Evolutionary conservation across 108 stramenopile genomes (phyloP), one percentile per base, ranked within the genome.

Genomic region (Bacterosira constricta): DNA sequence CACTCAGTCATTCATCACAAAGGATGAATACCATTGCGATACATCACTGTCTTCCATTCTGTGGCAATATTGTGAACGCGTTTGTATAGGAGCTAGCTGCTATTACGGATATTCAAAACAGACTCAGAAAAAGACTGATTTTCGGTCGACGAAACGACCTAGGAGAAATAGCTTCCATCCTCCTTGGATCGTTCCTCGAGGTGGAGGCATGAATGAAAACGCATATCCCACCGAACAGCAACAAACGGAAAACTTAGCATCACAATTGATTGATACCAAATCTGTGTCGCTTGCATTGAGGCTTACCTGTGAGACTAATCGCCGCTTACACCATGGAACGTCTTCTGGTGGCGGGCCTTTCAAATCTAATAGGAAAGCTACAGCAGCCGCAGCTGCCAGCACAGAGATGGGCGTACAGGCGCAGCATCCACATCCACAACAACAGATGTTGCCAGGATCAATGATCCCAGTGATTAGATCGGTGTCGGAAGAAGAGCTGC

Each of bases 231-330:
- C n/a, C n/a, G n/a, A n/a, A n/a, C n/a, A n/a, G n/a, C n/a, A n/a
- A n/a, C n/a, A n/a, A n/a, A n/a, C n/a, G n/a, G n/a, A n/a, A n/a
- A 4, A 27, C 27, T 44, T 47, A 38, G 65, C 52, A 18, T 29
- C 44, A 50, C 62, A 67, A 18, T 44, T 77, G 25, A 77, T 77
- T 57, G 75, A 77, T 57, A 55, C 54, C 56, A 58, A 46, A 57
- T 46, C 75, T 31, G 67, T 64, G 7, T 63, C 67, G n/a, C 61
- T 77, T 23, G 75, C 75, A 56, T 49, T 77, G 46, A 69, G 75
- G 25, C 67, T 77, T 34, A 69, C 75, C 11, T 69, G 75, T 54
- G 75, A 77, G 67, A 77, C 75, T 7, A 77, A 77, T 58, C 57
- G 67, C 38, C 65, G 68, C 4, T 63, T 77, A 25, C 50, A 68